These are phyloP conservation scores for Debaryomyces prosopidis DNA, from an alignment of 805 yeast genomes.

Conservation along the genomic window DNA sequence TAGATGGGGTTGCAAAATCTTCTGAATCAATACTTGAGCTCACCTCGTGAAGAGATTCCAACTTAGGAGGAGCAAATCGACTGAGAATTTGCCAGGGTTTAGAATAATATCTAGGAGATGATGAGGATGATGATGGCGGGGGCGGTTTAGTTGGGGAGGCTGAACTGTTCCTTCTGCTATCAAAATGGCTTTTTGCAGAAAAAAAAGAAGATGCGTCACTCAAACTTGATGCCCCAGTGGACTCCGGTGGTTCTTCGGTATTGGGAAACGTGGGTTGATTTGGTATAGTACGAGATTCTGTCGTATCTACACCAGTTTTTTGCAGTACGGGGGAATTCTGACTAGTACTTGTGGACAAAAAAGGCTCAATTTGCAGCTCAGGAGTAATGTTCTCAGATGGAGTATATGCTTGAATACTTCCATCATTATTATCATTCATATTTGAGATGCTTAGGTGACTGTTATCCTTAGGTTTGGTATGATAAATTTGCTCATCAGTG, in stretches of 20 bases:
- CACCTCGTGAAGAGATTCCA: slow-evolving; percentile 7
- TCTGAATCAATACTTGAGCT: slow-evolving; percentile 20
- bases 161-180: background rate
- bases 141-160: background rate
- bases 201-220: slow-evolving; percentile 9
- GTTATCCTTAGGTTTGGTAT: too few relatives aligned
- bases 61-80: slow-evolving; percentile 11
- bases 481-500: too few relatives aligned
- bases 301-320: background rate
- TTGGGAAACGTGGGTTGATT: too few relatives aligned
- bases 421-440: too few relatives aligned
- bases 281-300: too few relatives aligned
- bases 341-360: background rate
- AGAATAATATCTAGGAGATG: slow-evolving; percentile 8
- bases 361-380: background rate
- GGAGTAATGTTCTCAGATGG: background rate
- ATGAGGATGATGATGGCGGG: slow-evolving; percentile 2
- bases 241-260: background rate
- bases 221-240: background rate
- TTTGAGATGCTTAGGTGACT: too few relatives aligned
- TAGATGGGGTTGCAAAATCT: slow-evolving; percentile 7
- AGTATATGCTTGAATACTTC: background rate
- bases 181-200: slow-evolving; percentile 12
- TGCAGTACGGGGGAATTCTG: background rate
- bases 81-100: slow-evolving; percentile 28